Evolutionary conservation across 73 alveolate species (phyloP).

Genomic region (Paramecium octaurelia): DNA sequence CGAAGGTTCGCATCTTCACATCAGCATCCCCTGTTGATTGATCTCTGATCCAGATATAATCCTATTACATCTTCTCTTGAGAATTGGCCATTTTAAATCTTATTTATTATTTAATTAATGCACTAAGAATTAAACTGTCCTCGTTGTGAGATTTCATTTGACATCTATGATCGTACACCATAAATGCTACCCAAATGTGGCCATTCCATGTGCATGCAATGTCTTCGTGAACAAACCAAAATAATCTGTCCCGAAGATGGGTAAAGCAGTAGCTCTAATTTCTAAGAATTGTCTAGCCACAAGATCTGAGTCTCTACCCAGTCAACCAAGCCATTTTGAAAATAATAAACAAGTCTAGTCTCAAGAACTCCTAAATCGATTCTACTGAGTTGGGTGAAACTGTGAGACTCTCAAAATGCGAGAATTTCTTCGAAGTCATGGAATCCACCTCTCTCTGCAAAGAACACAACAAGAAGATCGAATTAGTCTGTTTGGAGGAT

Average conservation of each 20-base stretch:
- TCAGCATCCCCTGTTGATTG: slow-evolving; percentile 53
- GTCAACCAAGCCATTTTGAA: slow-evolving; percentile 22
- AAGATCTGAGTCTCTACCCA: slow-evolving; percentile 3
- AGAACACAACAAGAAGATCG: slow-evolving; percentile 33
- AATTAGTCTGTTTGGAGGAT: slow-evolving; percentile 38
- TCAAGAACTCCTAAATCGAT: slow-evolving; percentile 2
- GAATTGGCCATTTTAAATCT: slow-evolving; percentile 44
- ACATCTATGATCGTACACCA: slow-evolving; percentile 30
- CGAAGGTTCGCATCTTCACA: slow-evolving; percentile 54
- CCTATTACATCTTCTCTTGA: slow-evolving; percentile 61
- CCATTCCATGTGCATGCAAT: slow-evolving; percentile 44
- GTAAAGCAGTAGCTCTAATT: slow-evolving; percentile 8
- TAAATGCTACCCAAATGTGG: slow-evolving; percentile 51
- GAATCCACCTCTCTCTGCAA: background rate
- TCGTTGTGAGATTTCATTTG: slow-evolving; percentile 27
- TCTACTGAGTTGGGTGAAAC: slow-evolving; percentile 44
- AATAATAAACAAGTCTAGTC: slow-evolving; percentile 1
- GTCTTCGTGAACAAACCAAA: background rate
- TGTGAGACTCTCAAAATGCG: slow-evolving; percentile 23
- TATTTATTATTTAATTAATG: slow-evolving; percentile 36
- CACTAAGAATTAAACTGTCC: slow-evolving; percentile 49
- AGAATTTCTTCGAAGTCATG: slow-evolving; percentile 23
- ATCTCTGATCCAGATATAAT: slow-evolving; percentile 61
- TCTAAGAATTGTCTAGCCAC: slow-evolving; percentile 7
- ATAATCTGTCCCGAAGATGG: slow-evolving; percentile 55